Evolutionary conservation across 2,329 filamentous ascomycete species (phyloP), one percentile per base, ranked within the genome.

Genomic region (Pseudogymnoascus sp.): DNA sequence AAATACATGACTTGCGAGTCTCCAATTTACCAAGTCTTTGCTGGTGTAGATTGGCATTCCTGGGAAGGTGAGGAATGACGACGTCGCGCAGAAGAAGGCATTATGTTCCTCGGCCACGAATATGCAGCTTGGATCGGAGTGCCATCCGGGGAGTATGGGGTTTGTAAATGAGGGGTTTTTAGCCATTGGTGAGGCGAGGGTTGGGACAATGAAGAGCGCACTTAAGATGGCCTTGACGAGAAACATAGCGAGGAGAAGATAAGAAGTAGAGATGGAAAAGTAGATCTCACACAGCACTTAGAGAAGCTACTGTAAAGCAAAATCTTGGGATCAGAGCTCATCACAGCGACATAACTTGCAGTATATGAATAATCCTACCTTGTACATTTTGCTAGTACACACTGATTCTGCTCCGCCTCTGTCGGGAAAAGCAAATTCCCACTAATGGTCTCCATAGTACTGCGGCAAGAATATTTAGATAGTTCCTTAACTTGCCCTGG

Each of bases 1-100:
- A 15, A 78, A 62, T 1, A 73, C 76, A 65, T 76, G 72, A 62
- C 75, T 74, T 36, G 78, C 73, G 6, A 79, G 74, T 63, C 77
- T 79, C 80, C 81, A 84, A 62, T 78, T 77, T 15, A 75, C 67
- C 17, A 85, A 69, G 67, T 84, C 80, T 62, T 75, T 77, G n/a
- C 78, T 82, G 1, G 80, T 79, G 67, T 83, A 79, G 19, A 84
- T 76, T 0, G 81, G 81, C 4, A 83, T 71, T 0, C 81, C 81
- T 0, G 82, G 81, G 66, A 83, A 83, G 0, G 76, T 74, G 62
- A 79, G 78, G 67, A 83, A 84, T 1, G 78, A 82, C 0, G 81
- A 83, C 0, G 79, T 79, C 2, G 76, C 78, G 66, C 79, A 82
- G 70, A 80, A 82, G 68, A 81, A 82, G 4, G 76, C 79, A n/a